A percentile compares a stretch with the other conserved stretches of the same genome.
phyloP scores from a whole-genome alignment of 2,329 filamentous ascomycete species.

The Penicillium crustosum region DNA sequence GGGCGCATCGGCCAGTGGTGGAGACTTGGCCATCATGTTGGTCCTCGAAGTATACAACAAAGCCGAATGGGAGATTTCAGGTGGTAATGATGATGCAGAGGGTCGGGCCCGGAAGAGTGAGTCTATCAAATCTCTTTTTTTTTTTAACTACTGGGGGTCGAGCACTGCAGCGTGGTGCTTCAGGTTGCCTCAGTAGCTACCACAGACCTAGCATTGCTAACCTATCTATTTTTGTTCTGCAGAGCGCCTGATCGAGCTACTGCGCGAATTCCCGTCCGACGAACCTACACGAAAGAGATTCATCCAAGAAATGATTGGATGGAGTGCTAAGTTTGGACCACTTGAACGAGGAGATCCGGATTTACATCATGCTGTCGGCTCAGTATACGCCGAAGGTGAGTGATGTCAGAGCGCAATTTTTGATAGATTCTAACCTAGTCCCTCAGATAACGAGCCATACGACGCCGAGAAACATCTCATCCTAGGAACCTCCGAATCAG shows the following conservation, averaged over 20 bases:
- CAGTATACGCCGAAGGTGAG: conserved; percentile 76
- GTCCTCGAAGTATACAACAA: conserved; percentile 90
- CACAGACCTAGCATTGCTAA: conserved; percentile 4
- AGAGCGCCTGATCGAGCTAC: conserved; percentile 69
- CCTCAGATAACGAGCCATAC: conserved; percentile 77
- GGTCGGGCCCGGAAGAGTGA: conserved; percentile 62
- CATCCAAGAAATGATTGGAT: conserved; percentile 79
- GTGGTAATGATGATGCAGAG: conserved; percentile 54
- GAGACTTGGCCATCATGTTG: conserved; percentile 82
- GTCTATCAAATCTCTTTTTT: conserved; percentile 8
- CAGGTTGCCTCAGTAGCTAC: neutral
- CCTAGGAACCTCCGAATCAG: conserved; percentile 84
- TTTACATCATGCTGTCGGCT: conserved; percentile 86
- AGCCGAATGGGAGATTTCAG: conserved; percentile 68
- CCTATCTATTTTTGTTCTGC: conserved; percentile 3
- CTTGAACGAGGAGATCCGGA: conserved; percentile 91
- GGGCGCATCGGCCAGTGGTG: conserved; percentile 89
- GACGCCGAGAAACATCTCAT: conserved; percentile 89
- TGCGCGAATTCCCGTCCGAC: conserved; percentile 75
- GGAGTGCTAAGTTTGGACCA: conserved; percentile 82
- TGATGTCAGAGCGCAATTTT: conserved; percentile 1
- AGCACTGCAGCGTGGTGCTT: neutral
- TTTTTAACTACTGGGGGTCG: neutral
- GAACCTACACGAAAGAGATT: conserved; percentile 94
- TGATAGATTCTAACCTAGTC: conserved; percentile 17